Evolutionary conservation across 148 eudicot species (phyloP).

Genomic region (Rhododendron henanense): DNA sequence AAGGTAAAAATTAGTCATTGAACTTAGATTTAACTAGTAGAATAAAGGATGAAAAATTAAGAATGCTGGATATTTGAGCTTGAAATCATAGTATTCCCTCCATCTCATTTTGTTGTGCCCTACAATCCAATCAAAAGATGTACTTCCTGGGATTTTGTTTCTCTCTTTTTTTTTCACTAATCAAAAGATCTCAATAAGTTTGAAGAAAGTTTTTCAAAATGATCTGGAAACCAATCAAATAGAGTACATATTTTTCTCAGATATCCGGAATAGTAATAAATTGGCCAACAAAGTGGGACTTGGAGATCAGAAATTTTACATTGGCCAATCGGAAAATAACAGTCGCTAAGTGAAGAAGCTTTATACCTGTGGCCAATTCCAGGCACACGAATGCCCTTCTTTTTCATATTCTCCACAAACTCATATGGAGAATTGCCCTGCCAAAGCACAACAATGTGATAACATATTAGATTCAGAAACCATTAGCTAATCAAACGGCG

Average conservation of each 20-base stretch:
- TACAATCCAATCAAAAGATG: neutral
- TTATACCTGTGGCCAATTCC: constrained; percentile 97
- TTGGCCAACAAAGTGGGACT: neutral
- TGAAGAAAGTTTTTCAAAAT: neutral
- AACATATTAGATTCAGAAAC: constrained; percentile 6
- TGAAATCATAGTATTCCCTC: neutral
- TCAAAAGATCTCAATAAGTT: neutral
- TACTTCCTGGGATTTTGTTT: neutral
- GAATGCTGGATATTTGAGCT: neutral
- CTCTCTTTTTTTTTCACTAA: neutral
- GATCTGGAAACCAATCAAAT: neutral
- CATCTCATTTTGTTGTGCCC: neutral
- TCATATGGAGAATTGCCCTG: constrained; percentile 88
- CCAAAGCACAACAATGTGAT: constrained; percentile 15
- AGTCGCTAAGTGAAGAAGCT: neutral
- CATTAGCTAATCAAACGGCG: neutral
- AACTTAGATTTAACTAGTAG: constrained; percentile 1
- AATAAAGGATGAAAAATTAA: neutral
- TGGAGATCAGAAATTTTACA: neutral
- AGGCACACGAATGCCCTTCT: constrained; percentile 98
- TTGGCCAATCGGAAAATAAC: neutral
- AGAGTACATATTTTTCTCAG: neutral
- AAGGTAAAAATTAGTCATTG: constrained; percentile 2
- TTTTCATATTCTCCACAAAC: constrained; percentile 96
- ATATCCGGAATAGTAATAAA: neutral